These are phyloP conservation scores for Talaromyces sp. DNA, from an alignment of 2,329 filamentous ascomycete genomes.

Conservation along the genomic window DNA sequence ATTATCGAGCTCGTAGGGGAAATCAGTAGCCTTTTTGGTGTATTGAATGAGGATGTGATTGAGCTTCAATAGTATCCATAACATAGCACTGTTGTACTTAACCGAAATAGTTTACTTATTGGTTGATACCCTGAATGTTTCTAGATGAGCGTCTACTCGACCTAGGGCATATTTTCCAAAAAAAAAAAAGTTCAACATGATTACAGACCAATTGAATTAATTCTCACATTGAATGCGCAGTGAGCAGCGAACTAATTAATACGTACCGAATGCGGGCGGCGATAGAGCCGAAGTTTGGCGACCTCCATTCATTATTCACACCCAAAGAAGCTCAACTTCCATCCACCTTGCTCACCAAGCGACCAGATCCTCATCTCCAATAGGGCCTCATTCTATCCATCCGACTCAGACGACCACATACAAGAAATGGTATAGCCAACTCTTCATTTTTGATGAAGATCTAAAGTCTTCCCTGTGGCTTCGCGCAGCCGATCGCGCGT, in stretches of 20 bases:
- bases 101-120: not conserved
- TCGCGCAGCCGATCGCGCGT: conserved; percentile 40
- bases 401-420: not conserved
- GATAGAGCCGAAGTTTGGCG: conserved; percentile 18
- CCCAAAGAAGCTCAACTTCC: conserved; percentile 5
- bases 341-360: conserved; percentile 24
- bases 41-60: conserved; percentile 60
- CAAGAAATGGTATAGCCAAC: conserved; percentile 9
- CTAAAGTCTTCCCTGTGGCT: conserved; percentile 35
- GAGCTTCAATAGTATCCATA: conserved; percentile 47
- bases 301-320: conserved; percentile 27
- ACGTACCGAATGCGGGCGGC: conserved; percentile 17
- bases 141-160: not conserved
- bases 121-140: not conserved
- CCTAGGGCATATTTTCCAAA: not conserved
- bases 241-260: conserved; percentile 4
- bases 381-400: not conserved
- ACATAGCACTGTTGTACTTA: not conserved
- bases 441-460: conserved; percentile 33
- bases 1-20: conserved; percentile 54
- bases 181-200: not conserved
- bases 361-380: conserved; percentile 27
- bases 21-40: conserved; percentile 59
- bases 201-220: not conserved
- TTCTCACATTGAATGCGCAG: not conserved